phyloP scores from a whole-genome alignment of 129 eudicot genomes.

The Mikania micrantha region DNA sequence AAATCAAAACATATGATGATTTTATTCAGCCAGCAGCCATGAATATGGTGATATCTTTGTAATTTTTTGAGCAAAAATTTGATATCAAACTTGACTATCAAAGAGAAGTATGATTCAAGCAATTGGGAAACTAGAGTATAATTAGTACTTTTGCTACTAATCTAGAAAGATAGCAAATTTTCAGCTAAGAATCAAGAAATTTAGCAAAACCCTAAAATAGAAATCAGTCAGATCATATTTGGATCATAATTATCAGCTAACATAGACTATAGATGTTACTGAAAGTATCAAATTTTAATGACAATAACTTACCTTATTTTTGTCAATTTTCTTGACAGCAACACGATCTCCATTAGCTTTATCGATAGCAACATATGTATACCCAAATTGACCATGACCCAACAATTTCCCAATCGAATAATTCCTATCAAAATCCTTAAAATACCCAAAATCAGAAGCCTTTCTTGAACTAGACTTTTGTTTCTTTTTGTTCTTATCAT shows the following conservation, averaged over 20 bases:
- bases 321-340: conserved; percentile 94
- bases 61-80: background rate
- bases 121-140: conserved; percentile 13
- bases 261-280: too few species aligned
- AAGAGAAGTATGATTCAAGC: conserved; percentile 11
- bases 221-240: conserved; percentile 6
- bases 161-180: background rate
- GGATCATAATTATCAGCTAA: too few species aligned
- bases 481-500: conserved; percentile 3
- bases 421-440: conserved; percentile 58
- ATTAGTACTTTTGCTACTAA: background rate
- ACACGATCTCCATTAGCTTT: conserved; percentile 85
- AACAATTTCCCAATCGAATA: conserved; percentile 78
- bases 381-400: conserved; percentile 99
- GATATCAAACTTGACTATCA: background rate
- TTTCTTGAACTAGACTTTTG: conserved; percentile 14
- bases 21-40: background rate
- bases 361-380: conserved; percentile 85
- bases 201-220: background rate
- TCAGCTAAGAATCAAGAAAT: background rate
- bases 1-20: background rate
- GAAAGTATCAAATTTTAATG: background rate
- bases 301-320: conserved; percentile 58
- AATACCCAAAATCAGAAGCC: conserved; percentile 89
- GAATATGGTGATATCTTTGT: background rate